Percentiles rank a stretch among this genome's conserved stretches.
phyloP scores from a whole-genome alignment of 441 rosid species.

The Corymbia calophylla region DNA sequence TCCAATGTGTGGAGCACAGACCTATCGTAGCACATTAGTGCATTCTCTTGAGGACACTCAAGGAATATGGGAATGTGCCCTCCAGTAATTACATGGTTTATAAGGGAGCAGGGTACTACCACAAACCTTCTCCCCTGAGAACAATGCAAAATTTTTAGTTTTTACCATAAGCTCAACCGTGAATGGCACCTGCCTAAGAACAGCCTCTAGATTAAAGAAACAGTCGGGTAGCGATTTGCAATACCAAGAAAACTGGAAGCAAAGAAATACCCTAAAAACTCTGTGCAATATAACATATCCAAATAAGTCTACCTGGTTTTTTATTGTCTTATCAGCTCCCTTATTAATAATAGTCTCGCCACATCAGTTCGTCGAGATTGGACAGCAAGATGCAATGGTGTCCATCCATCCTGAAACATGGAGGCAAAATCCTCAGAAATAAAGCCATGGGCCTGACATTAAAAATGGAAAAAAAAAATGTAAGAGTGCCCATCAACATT shows the following conservation, averaged over 20 bases:
- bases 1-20: not conserved
- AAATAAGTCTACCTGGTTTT: slow-evolving; percentile 42
- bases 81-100: not conserved
- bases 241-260: not conserved
- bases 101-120: not conserved
- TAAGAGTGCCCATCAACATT: not conserved
- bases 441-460: not conserved
- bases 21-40: not conserved
- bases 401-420: slow-evolving; percentile 79
- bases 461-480: not conserved
- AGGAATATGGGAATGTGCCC: not conserved
- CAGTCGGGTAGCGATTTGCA: not conserved
- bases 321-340: slow-evolving; percentile 63
- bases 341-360: slow-evolving; percentile 72
- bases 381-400: slow-evolving; percentile 90
- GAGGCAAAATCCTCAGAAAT: not conserved
- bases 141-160: not conserved
- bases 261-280: not conserved
- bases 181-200: not conserved
- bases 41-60: not conserved
- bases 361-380: slow-evolving; percentile 76
- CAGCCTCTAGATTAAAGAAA: not conserved
- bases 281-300: not conserved
- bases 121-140: not conserved
- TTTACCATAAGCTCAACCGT: not conserved